phyloP scores from a whole-genome alignment of 2,329 filamentous ascomycete species.

The Talaromyces sp. region DNA sequence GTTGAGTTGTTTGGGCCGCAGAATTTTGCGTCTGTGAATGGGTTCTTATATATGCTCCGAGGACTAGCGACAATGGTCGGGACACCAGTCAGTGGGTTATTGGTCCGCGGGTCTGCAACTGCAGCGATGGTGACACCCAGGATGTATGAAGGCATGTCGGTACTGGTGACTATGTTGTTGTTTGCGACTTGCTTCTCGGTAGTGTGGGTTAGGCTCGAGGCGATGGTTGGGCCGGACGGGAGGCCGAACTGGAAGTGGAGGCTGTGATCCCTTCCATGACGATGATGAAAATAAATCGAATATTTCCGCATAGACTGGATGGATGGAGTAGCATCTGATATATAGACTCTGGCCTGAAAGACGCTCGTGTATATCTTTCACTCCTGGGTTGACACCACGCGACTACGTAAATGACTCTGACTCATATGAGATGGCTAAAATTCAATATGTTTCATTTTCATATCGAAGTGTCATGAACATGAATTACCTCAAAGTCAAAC shows the following conservation, averaged over 20 bases:
- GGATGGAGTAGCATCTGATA: neutral
- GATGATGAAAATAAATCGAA: neutral
- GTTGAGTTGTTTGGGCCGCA: constrained; percentile 41
- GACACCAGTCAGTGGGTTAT: constrained; percentile 33
- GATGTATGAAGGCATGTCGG: constrained; percentile 26
- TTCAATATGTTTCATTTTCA: neutral
- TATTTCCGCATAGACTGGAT: neutral
- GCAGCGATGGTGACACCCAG: constrained; percentile 16
- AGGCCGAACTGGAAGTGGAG: constrained; percentile 12
- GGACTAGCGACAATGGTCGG: constrained; percentile 38
- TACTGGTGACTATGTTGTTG: constrained; percentile 27
- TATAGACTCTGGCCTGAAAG: neutral
- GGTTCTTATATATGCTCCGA: constrained; percentile 39
- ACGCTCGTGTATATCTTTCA: neutral
- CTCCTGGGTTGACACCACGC: neutral
- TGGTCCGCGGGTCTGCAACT: constrained; percentile 24
- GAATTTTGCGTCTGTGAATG: constrained; percentile 38
- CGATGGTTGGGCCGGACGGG: constrained; percentile 16
- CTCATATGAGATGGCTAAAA: neutral
- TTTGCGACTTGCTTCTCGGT: constrained; percentile 25
- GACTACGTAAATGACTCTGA: neutral
- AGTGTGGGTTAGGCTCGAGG: constrained; percentile 29
- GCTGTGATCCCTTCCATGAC: neutral
- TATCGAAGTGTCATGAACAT: neutral
- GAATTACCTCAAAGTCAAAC: neutral